phyloP scores from a whole-genome alignment of 495 filamentous ascomycete species.

The Penicilliopsis zonata region DNA sequence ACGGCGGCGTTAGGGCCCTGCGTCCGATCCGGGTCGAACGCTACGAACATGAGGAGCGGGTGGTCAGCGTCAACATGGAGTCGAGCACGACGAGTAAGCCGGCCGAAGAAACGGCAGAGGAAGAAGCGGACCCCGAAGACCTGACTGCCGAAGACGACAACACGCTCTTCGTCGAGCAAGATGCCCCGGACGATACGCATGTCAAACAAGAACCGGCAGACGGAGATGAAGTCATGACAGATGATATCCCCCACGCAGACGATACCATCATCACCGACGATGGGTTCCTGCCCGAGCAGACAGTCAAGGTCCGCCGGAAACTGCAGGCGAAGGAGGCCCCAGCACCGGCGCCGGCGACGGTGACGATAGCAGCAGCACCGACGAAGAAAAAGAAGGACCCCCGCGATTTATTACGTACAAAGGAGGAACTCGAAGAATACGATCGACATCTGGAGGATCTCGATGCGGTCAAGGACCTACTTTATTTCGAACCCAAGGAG shows the following conservation, averaged over 20 bases:
- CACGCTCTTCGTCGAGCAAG: slow-evolving; percentile 19
- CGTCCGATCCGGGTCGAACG: slow-evolving; percentile 37
- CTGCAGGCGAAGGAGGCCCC: slow-evolving; percentile 12
- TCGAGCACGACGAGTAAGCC: slow-evolving; percentile 34
- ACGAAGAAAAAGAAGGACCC: slow-evolving; percentile 22
- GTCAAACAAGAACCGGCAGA: slow-evolving; percentile 37
- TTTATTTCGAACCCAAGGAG: slow-evolving; percentile 13
- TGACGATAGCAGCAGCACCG: slow-evolving; percentile 1
- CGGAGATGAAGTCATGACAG: slow-evolving; percentile 24
- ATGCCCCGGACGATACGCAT: slow-evolving; percentile 10
- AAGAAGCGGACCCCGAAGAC: slow-evolving; percentile 11
- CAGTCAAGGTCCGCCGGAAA: slow-evolving; percentile 26
- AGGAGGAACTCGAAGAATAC: slow-evolving; percentile 35
- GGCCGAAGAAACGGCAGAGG: slow-evolving; percentile 25
- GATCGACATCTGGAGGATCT: slow-evolving; percentile 31
- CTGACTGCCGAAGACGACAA: slow-evolving; percentile 16
- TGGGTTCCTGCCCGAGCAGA: slow-evolving; percentile 24
- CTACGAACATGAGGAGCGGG: slow-evolving; percentile 39
- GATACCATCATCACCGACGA: slow-evolving; percentile 18
- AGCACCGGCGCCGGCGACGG: slow-evolving; percentile 4
- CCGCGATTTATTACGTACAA: slow-evolving; percentile 26
- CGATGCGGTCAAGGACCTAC: slow-evolving; percentile 23
- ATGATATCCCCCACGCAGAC: slow-evolving; percentile 17
- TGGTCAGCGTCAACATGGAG: slow-evolving; percentile 38
- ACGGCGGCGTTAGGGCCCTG: slow-evolving; percentile 15